Evolutionary conservation across 495 filamentous ascomycete species (phyloP), one percentile per base, ranked within the genome.

Genomic region (Pseudomonodictys pantanalensis): DNA sequence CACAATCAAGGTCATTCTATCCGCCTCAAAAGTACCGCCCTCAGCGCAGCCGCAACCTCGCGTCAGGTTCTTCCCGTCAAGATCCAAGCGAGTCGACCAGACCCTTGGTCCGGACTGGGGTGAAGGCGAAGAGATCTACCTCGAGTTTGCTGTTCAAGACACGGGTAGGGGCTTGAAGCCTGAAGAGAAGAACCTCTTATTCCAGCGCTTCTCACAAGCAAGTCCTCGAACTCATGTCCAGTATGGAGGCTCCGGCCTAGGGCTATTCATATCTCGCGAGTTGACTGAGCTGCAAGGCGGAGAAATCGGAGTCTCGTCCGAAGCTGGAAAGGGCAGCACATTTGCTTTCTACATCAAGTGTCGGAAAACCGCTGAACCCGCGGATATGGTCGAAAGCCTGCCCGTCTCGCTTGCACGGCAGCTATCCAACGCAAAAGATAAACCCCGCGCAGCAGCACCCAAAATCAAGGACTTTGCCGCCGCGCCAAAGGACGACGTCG

Each of bases 311-410:
- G 88, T 93, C 1, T 78, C 81, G 17, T 89, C 87, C 2, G 78
- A 83, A 62, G 76, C 85, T 50, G 88, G 85, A 7, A 71, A 83
- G 38, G 90, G 90, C 17, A 90, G 86, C 68, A 91, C 87, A 0
- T 95, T 95, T 73, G 87, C 86, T 12, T 95, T 95, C 70, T 92
- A 91, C 68, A 82, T 91, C 64, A 81, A 81, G 56, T 80, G 85
- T 1, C 71, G 81, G 29, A 70, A 77, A 30, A 78, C 77, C 4
- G 68, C 65, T 11, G 52, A 75, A 3, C 71, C 69, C 2, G 18
- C 51, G 30, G 69, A 72, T 26, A 35, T 41, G 0, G 52, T 52
- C 11, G 69, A 59, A 22, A 35, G 28, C 24, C 0, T 56, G 28
- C 48, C 54, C 44, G 11, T 60, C 0, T 50, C 56, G 5, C 12